Percentiles rank a stretch among this genome's conserved stretches.
Evolutionary conservation across 768 basidiomycete species (phyloP).

Genomic region (Russula vinacea): DNA sequence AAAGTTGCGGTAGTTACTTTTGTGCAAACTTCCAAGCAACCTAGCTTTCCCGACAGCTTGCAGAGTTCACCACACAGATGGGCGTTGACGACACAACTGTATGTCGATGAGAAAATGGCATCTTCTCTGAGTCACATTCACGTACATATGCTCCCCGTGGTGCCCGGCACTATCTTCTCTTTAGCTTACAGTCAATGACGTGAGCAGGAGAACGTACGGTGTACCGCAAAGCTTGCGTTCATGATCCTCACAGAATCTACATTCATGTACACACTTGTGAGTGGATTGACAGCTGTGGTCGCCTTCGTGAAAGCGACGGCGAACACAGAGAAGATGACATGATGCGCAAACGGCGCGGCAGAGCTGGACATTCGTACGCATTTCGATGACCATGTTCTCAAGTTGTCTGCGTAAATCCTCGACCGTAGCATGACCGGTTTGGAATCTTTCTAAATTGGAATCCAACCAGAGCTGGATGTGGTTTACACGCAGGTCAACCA

Average conservation of each 20-base stretch:
- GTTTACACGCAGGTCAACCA: constrained; percentile 45
- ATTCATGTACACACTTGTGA: constrained; percentile 46
- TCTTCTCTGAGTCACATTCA: neutral
- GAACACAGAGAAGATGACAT: constrained; percentile 52
- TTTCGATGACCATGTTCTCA: constrained; percentile 43
- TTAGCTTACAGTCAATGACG: neutral
- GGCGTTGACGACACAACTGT: constrained; percentile 46
- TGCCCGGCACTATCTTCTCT: constrained; percentile 50
- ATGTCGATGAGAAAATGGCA: neutral
- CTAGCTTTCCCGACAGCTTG: constrained; percentile 44
- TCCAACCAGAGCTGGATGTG: constrained; percentile 53
- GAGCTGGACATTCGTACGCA: constrained; percentile 46
- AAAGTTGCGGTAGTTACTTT: constrained; percentile 40
- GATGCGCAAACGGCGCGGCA: constrained; percentile 47
- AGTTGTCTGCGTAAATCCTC: constrained; percentile 46
- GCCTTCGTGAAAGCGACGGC: constrained; percentile 44
- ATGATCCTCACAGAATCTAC: constrained; percentile 44
- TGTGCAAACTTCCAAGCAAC: constrained; percentile 52
- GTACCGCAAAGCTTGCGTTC: constrained; percentile 42
- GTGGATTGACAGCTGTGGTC: constrained; percentile 50
- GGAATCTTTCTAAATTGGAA: constrained; percentile 49
- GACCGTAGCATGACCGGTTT: constrained; percentile 44
- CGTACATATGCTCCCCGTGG: constrained; percentile 53
- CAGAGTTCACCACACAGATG: constrained; percentile 58
- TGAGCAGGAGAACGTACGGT: constrained; percentile 39